Evolutionary conservation across 116 monocot genomes (phyloP).

Genomic region (Phalaenopsis hybrid): DNA sequence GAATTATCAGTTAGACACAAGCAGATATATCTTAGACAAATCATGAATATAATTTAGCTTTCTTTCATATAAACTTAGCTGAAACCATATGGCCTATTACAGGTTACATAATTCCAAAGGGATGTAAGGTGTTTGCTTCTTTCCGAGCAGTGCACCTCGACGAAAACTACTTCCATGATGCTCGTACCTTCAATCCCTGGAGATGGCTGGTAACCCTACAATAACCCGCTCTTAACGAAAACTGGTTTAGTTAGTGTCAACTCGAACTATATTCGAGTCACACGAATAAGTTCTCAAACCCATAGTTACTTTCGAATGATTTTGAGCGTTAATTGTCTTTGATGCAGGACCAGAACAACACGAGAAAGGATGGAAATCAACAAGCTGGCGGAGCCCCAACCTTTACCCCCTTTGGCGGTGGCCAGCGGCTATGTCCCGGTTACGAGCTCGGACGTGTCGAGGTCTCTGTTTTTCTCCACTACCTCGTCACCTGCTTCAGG

Average conservation of each 20-base stretch:
- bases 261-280: too few relatives aligned
- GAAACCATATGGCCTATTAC: background rate
- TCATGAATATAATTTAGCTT: too few relatives aligned
- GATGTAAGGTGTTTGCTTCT: slow-evolving; percentile 77
- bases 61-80: background rate
- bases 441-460: slow-evolving; percentile 79
- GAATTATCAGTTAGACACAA: too few relatives aligned
- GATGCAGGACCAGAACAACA: background rate
- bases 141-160: slow-evolving; percentile 81
- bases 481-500: slow-evolving; percentile 72
- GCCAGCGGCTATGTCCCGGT: slow-evolving; percentile 75
- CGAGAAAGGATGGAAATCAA: slow-evolving; percentile 18
- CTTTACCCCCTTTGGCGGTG: slow-evolving; percentile 82
- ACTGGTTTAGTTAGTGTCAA: too few relatives aligned
- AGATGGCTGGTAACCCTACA: slow-evolving; percentile 54
- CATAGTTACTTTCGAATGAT: background rate
- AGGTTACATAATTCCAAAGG: slow-evolving; percentile 84
- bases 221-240: too few relatives aligned
- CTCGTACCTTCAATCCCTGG: slow-evolving; percentile 86
- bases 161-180: slow-evolving; percentile 47
- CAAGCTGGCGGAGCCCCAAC: slow-evolving; percentile 14
- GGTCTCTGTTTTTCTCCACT: slow-evolving; percentile 81
- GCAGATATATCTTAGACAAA: too few relatives aligned
- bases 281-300: background rate
- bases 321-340: background rate